These are phyloP conservation scores for Sphaerulina vaccinii DNA, from an alignment of 2,329 filamentous ascomycete species.

Conservation along the genomic window DNA sequence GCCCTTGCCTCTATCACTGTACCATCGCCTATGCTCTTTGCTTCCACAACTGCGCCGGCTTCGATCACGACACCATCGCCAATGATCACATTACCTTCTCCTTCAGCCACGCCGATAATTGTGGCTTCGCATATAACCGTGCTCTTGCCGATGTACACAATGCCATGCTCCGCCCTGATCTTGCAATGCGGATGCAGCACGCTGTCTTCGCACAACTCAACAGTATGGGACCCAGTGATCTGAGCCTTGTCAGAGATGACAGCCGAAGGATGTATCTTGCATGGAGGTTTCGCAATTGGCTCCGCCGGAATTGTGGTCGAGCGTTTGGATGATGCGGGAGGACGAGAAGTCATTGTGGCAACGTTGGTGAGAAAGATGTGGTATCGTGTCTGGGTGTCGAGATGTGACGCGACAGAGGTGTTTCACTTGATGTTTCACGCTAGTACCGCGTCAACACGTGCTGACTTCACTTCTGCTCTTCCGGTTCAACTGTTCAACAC, in stretches of 20 bases:
- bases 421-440: background rate
- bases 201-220: slow-evolving; percentile 73
- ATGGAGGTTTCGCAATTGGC: slow-evolving; percentile 35
- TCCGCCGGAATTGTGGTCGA: slow-evolving; percentile 10
- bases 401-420: background rate
- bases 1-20: slow-evolving; percentile 34
- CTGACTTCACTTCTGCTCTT: too few relatives aligned
- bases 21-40: slow-evolving; percentile 32
- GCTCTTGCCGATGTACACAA: slow-evolving; percentile 45
- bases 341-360: slow-evolving; percentile 21
- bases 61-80: slow-evolving; percentile 47
- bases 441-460: background rate
- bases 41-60: slow-evolving; percentile 43
- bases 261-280: slow-evolving; percentile 47
- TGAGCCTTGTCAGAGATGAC: slow-evolving; percentile 50
- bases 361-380: background rate
- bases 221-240: slow-evolving; percentile 69
- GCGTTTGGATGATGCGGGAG: slow-evolving; percentile 13
- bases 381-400: background rate
- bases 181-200: slow-evolving; percentile 82
- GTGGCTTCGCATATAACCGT: slow-evolving; percentile 75
- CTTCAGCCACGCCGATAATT: slow-evolving; percentile 35
- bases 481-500: too few relatives aligned
- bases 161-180: slow-evolving; percentile 43
- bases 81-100: slow-evolving; percentile 38